Evolutionary conservation across 305 asterid genomes (phyloP).

Genomic region (Solanum chacoense): DNA sequence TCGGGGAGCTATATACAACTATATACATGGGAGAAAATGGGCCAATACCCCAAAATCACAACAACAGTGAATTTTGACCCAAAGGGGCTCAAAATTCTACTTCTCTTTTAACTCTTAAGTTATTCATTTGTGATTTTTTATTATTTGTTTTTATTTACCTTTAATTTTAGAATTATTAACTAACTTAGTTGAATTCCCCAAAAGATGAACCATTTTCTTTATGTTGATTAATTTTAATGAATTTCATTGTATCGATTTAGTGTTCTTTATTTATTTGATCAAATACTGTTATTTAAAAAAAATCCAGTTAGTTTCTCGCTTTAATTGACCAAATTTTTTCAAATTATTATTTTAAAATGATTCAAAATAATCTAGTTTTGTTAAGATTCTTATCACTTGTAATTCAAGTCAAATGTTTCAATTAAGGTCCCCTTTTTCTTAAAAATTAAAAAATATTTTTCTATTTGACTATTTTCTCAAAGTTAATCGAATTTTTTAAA

Average conservation of each 20-base stretch:
- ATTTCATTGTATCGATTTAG: no score
- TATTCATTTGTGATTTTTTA: background rate
- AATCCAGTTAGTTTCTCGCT: background rate
- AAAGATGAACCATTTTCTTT: background rate
- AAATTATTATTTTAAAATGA: background rate
- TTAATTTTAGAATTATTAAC: background rate
- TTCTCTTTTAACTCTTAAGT: background rate
- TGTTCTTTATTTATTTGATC: background rate
- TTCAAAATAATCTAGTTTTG: background rate
- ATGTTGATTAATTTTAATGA: no score
- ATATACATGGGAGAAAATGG: background rate
- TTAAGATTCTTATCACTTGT: background rate
- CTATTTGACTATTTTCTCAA: background rate
- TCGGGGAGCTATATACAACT: background rate
- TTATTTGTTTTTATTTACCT: no score
- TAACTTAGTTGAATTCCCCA: background rate
- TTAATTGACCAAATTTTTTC: background rate
- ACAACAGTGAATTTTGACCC: background rate
- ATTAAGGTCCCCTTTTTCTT: background rate
- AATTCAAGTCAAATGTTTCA: background rate
- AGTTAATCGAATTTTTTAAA: background rate
- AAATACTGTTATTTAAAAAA: no score
- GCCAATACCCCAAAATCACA: background rate
- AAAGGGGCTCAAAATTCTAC: background rate
- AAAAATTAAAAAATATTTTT: no score